Percentiles rank a stretch among this genome's conserved stretches.
Conservation (phyloP, 2,329 filamentous ascomycete genomes). For the Verticillium zaregamsianum region DNA sequence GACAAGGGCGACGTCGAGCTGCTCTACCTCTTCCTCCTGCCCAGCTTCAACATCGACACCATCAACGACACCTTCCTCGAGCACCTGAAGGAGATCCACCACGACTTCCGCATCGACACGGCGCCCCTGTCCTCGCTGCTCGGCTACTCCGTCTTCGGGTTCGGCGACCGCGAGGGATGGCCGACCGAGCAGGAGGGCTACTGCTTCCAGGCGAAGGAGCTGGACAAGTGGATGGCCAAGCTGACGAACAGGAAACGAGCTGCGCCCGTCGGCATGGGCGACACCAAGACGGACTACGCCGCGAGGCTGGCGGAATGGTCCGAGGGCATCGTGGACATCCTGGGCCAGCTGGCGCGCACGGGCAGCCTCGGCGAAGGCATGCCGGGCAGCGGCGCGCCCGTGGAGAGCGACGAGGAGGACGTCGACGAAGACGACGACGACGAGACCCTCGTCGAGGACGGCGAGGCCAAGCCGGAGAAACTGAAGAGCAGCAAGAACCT, state of each 20-base stretch:
- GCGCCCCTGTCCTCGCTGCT: constrained; percentile 71
- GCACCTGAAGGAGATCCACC: constrained; percentile 85
- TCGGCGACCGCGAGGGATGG: constrained; percentile 90
- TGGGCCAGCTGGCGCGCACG: constrained; percentile 59
- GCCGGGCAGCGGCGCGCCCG: constrained; percentile 73
- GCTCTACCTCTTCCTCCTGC: constrained; percentile 81
- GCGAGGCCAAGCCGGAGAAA: constrained; percentile 39
- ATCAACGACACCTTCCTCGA: constrained; percentile 84
- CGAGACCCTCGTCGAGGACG: constrained; percentile 45
- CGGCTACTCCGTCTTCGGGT: constrained; percentile 91
- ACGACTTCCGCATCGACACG: constrained; percentile 95
- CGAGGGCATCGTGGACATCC: constrained; percentile 65
- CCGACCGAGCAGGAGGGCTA: constrained; percentile 86
- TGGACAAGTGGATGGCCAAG: constrained; percentile 97
- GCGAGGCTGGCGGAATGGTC: constrained; percentile 73
- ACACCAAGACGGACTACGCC: constrained; percentile 71
- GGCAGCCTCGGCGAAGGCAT: constrained; percentile 62
- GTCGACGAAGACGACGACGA: constrained; percentile 55
- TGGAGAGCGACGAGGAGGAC: constrained; percentile 80
- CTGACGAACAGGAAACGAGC: constrained; percentile 81
- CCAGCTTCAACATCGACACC: constrained; percentile 93
- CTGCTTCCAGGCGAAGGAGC: constrained; percentile 84
- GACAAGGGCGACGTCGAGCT: constrained; percentile 50
- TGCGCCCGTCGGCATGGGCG: constrained; percentile 83
- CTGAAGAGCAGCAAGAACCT: constrained; percentile 39